Base-by-base conservation (phyloP, 768 basidiomycete genomes). In the Tulasnella sp. region DNA sequence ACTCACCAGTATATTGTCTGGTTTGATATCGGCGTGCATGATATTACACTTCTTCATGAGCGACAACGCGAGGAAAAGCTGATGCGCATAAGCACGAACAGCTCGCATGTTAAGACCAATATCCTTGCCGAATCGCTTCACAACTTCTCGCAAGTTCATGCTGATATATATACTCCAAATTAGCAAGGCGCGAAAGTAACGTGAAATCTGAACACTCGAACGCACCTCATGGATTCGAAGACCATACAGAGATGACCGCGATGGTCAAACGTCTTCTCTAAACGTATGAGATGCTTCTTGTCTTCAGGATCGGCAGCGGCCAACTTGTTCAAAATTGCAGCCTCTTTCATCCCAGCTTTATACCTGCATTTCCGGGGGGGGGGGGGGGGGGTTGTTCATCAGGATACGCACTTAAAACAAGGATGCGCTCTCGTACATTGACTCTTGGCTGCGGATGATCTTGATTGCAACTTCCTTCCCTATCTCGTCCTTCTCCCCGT, bases 21-120 rank as follows among this genome's bases (percentile, higher is more conserved):
- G 96, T 72, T 98, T 98, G 70, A 99, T 89, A 69, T 99, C 96
- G 5, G 96, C 96, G 67, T 99, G 96, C 82, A 97, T 96, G 61
- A 98, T 83, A 64, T 88, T 91, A 61, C 83, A 80, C 73, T 97
- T 97, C 65, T 83, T 81, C 68, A 98, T 75, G 56, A 94, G 75
- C 65, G 86, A 81, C 64, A 98, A 71, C 17, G 90, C 80, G 54
- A 97, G 78, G 73, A 98, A 94, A 54, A 99, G 82, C 68, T 99
- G 96, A 65, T 95, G 90, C 29, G 96, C 85, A 69, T 99, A 99
- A n/a, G 94, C 93, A 65, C 95, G 83, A n/a, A 99, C 96, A 51
- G 96, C 96, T 65, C 85, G 82, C 67, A 98, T 86, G 67, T 97
- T 96, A 23, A 99, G 75, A 15, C 96, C 96, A 58, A 99, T 86